Evolutionary conservation across 441 rosid species (phyloP).

Genomic region (Isatis lusitanica): DNA sequence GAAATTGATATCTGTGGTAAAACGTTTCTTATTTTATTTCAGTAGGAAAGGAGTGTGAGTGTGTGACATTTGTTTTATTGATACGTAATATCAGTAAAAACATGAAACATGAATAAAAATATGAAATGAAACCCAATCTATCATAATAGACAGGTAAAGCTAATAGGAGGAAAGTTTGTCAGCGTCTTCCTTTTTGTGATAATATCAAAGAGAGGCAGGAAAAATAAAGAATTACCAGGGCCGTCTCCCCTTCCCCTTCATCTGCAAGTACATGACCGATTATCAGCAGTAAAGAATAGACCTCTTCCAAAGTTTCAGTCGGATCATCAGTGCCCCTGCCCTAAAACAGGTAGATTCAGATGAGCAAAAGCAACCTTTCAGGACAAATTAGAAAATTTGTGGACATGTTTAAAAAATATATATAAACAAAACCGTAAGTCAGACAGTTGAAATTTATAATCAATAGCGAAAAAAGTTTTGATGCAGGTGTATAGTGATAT

Average conservation of each 20-base stretch:
- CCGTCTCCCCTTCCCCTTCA: slow-evolving; percentile 99
- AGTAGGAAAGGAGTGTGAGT: background rate
- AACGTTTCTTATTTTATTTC: background rate
- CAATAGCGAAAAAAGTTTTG: slow-evolving; percentile 10
- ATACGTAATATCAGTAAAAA: background rate
- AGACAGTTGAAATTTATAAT: slow-evolving; percentile 19
- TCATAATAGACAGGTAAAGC: background rate
- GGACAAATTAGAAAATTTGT: slow-evolving; percentile 14
- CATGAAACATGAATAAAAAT: slow-evolving; percentile 11
- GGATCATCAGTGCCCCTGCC: slow-evolving; percentile 83
- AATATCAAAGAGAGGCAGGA: slow-evolving; percentile 14
- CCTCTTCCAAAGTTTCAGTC: slow-evolving; percentile 87
- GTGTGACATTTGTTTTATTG: background rate
- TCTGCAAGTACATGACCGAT: slow-evolving; percentile 96
- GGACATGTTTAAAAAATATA: background rate
- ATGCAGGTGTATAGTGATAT: slow-evolving; percentile 5
- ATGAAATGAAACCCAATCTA: background rate
- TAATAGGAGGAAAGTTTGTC: slow-evolving; percentile 7
- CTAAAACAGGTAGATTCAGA: slow-evolving; percentile 53
- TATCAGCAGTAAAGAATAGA: slow-evolving; percentile 80
- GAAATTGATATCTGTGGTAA: slow-evolving; percentile 4
- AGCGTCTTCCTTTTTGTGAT: slow-evolving; percentile 8
- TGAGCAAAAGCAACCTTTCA: slow-evolving; percentile 33
- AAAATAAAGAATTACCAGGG: slow-evolving; percentile 59
- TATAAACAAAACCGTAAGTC: background rate